Conservation (phyloP, 2,329 filamentous ascomycete genomes). For the Apiospora phragmitis region DNA sequence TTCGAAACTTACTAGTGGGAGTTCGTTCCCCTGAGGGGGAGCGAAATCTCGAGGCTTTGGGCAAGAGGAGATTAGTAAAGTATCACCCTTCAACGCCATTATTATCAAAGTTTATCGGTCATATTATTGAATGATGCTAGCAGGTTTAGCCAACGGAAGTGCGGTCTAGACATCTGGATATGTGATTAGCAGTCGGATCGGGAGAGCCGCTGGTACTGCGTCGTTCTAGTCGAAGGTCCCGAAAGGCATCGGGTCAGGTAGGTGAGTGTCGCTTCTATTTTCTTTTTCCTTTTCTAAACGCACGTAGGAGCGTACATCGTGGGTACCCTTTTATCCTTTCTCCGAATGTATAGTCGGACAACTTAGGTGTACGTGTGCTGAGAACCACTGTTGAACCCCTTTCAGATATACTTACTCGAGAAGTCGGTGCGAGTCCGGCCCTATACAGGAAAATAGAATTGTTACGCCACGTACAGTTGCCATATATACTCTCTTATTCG, state of each 20-base stretch:
- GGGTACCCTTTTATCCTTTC: not conserved
- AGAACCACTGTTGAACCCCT: not conserved
- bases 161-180: not conserved
- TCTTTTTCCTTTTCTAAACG: not conserved
- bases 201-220: not conserved
- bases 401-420: not conserved
- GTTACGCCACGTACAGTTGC: not conserved
- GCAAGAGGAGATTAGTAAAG: not conserved
- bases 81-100: not conserved
- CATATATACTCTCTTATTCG: not conserved
- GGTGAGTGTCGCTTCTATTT: not conserved
- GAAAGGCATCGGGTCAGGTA: not conserved
- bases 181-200: not conserved
- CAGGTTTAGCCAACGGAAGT: not conserved
- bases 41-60: not conserved
- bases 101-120: not conserved
- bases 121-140: not conserved
- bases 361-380: not conserved
- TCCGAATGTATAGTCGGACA: not conserved
- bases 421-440: not conserved
- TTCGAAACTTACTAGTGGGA: not conserved
- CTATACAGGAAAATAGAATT: not conserved
- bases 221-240: not conserved
- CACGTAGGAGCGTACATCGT: not conserved
- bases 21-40: not conserved